A percentile compares a stretch with the other conserved stretches of the same genome.
These are phyloP conservation scores for Croton laevigatus DNA, from an alignment of 441 rosid genomes.

Conservation along the genomic window DNA sequence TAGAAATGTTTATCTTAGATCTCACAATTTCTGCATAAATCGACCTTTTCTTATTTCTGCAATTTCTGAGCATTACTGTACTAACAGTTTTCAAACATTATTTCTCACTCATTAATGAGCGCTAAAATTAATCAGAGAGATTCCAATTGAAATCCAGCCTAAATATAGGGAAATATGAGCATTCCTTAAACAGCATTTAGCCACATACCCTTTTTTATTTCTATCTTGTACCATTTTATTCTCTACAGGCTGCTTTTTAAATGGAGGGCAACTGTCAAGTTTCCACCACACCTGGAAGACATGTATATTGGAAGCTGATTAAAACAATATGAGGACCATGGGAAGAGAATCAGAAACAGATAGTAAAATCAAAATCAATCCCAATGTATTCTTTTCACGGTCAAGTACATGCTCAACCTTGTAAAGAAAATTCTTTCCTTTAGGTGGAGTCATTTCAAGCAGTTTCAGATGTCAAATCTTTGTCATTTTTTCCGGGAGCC, in stretches of 20 bases:
- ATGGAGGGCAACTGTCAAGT: constrained; percentile 95
- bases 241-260: constrained; percentile 85
- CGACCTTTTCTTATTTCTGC: too few relatives aligned
- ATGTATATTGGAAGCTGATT: constrained; percentile 19
- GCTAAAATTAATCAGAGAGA: too few relatives aligned
- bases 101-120: too few relatives aligned
- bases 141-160: too few relatives aligned
- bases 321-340: constrained; percentile 13
- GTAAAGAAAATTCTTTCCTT: constrained; percentile 77
- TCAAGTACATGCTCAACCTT: constrained; percentile 87
- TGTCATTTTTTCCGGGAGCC: constrained; percentile 96
- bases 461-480: constrained; percentile 86
- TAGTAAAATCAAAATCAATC: neutral
- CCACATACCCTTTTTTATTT: constrained; percentile 63
- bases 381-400: constrained; percentile 68
- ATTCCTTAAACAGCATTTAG: neutral
- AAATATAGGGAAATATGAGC: too few relatives aligned
- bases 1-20: too few relatives aligned
- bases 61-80: too few relatives aligned
- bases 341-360: constrained; percentile 11
- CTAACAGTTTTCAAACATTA: too few relatives aligned
- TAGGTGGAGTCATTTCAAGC: constrained; percentile 92
- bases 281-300: constrained; percentile 92
- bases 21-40: too few relatives aligned
- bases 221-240: constrained; percentile 62